Evolutionary conservation across 1,284 basidiomycete genomes (phyloP).

Genomic region (Puccinia coronata): DNA sequence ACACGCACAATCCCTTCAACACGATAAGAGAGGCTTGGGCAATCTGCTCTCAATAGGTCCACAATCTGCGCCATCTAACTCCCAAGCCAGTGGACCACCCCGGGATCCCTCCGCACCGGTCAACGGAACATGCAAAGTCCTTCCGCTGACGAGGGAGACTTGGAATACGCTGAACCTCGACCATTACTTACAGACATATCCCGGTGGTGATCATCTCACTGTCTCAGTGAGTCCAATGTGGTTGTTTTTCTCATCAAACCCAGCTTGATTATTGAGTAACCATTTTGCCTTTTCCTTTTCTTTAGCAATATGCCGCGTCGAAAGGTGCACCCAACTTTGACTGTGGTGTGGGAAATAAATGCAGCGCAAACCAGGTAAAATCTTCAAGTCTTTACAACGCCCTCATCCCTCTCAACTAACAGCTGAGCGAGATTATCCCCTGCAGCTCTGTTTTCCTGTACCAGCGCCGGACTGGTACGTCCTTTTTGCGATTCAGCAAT

Average conservation of each 20-base stretch:
- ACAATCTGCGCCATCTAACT: neutral
- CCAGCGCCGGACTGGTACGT: constrained; percentile 44
- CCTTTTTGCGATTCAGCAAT: constrained; percentile 45
- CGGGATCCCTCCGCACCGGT: constrained; percentile 33
- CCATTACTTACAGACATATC: constrained; percentile 40
- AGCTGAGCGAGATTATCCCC: neutral
- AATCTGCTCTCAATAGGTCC: neutral
- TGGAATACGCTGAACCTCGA: constrained; percentile 38
- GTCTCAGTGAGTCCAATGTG: constrained; percentile 29
- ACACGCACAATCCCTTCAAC: neutral
- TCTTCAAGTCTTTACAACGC: neutral
- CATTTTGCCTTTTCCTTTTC: neutral
- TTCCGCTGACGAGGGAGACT: constrained; percentile 43
- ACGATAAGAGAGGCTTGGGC: constrained; percentile 3
- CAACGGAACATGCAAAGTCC: constrained; percentile 25
- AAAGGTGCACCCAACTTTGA: constrained; percentile 34
- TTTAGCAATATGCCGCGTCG: constrained; percentile 30
- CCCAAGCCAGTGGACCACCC: constrained; percentile 24
- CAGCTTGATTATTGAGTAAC: too few relatives aligned
- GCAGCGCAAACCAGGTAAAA: constrained; percentile 3
- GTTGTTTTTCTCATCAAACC: neutral
- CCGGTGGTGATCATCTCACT: constrained; percentile 39
- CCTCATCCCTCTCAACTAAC: neutral
- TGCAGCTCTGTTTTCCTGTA: constrained; percentile 38
- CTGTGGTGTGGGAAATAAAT: constrained; percentile 41